Percentiles rank a stretch among this genome's conserved stretches.
These are phyloP conservation scores for Trichosporon sp. DNA, from an alignment of 1,284 basidiomycete species.

Conservation along the genomic window DNA sequence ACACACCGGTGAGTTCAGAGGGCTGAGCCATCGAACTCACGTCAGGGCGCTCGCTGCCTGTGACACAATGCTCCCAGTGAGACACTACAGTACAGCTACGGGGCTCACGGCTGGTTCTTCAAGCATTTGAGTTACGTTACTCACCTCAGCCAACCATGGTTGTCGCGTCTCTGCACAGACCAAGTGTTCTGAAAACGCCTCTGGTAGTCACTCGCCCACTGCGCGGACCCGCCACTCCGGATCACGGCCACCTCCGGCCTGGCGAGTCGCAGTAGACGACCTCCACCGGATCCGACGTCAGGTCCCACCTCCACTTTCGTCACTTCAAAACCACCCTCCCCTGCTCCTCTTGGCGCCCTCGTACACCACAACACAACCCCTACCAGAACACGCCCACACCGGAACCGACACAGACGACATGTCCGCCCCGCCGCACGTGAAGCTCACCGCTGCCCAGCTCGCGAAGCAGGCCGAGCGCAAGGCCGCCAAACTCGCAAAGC, in stretches of 20 bases:
- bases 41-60: no score
- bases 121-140: no score
- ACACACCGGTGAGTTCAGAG: no score
- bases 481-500: slow-evolving; percentile 51
- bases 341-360: neutral
- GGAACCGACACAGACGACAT: slow-evolving; percentile 19
- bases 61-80: no score
- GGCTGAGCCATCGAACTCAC: no score
- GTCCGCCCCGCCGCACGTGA: slow-evolving; percentile 23
- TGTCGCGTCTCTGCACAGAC: no score
- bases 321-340: neutral
- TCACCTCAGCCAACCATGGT: no score
- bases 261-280: neutral
- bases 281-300: slow-evolving; percentile 8
- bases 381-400: neutral
- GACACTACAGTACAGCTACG: no score
- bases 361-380: neutral
- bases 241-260: neutral
- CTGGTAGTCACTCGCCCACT: slow-evolving; percentile 4
- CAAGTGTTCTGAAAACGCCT: neutral
- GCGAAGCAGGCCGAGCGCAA: slow-evolving; percentile 48
- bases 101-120: no score
- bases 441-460: slow-evolving; percentile 50
- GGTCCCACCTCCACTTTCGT: neutral
- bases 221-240: neutral